Evolutionary conservation across 2,329 filamentous ascomycete species (phyloP).

Genomic region (Clarireedia hainanense): DNA sequence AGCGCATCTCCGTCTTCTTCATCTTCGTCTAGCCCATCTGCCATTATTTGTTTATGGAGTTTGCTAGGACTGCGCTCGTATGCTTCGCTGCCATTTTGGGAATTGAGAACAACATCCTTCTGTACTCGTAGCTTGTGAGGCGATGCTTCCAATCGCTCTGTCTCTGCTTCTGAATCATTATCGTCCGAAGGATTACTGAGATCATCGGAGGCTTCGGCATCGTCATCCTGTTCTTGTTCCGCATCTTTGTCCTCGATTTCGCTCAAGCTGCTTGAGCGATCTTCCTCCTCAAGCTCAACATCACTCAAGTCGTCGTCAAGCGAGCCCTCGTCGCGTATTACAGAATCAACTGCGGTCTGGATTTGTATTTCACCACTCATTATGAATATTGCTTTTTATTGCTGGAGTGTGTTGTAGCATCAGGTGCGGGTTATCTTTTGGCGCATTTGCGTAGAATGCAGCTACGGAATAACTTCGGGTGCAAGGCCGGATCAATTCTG

Average conservation of each 20-base stretch:
- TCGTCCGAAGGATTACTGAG: constrained; percentile 40
- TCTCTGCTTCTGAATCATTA: constrained; percentile 80
- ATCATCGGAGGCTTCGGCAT: constrained; percentile 36
- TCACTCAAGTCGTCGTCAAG: constrained; percentile 26
- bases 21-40: constrained; percentile 35
- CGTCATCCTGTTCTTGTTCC: constrained; percentile 50
- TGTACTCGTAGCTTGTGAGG: constrained; percentile 57
- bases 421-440: background rate
- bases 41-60: constrained; percentile 51
- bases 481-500: too few relatives aligned
- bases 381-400: constrained; percentile 11
- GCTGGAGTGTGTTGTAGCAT: background rate
- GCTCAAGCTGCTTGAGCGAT: constrained; percentile 83
- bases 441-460: too few relatives aligned
- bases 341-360: constrained; percentile 20
- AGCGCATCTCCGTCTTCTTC: constrained; percentile 32
- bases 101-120: constrained; percentile 52
- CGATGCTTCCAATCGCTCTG: constrained; percentile 86
- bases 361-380: constrained; percentile 27
- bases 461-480: too few relatives aligned
- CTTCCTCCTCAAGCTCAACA: constrained; percentile 44
- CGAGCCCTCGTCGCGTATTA: constrained; percentile 20
- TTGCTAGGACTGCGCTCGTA: constrained; percentile 71
- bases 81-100: constrained; percentile 44
- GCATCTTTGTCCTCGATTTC: constrained; percentile 74